Evolutionary conservation across 2,329 filamentous ascomycete species (phyloP).

Genomic region (Colletotrichum gloeosporioides): DNA sequence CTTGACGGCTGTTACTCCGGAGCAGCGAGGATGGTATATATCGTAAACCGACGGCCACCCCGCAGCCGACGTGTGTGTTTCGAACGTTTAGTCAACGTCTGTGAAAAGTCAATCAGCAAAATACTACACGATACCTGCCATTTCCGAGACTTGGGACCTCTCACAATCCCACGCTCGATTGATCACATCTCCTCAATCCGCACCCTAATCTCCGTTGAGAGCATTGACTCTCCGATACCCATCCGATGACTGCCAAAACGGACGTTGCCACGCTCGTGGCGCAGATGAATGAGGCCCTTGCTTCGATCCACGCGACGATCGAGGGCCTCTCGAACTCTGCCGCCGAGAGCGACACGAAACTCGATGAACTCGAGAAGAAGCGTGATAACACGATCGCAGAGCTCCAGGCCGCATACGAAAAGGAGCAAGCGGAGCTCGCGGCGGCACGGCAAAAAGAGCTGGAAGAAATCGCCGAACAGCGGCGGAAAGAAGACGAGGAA

Average conservation of each 20-base stretch:
- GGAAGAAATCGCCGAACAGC: constrained; percentile 37
- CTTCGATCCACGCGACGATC: constrained; percentile 42
- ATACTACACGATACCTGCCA: background rate
- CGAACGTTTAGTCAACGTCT: background rate
- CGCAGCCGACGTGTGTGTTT: background rate
- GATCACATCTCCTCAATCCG: background rate
- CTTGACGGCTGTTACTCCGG: background rate
- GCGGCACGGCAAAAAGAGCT: constrained; percentile 33
- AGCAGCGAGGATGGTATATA: constrained; percentile 15
- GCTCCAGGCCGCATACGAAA: constrained; percentile 34
- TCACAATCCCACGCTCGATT: background rate
- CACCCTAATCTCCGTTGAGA: background rate
- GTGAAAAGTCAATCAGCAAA: background rate
- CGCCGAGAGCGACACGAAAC: constrained; percentile 36
- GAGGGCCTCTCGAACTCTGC: constrained; percentile 32
- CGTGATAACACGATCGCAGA: constrained; percentile 38
- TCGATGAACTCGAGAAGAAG: constrained; percentile 44
- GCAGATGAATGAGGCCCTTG: constrained; percentile 48
- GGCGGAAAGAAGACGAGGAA: constrained; percentile 48
- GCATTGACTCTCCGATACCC: background rate
- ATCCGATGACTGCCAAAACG: constrained; percentile 24
- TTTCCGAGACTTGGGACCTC: background rate
- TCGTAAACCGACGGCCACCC: constrained; percentile 9
- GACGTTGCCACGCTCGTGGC: constrained; percentile 44
- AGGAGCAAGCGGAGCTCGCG: constrained; percentile 33